A percentile compares a stretch with the other conserved stretches of the same genome.
Evolutionary conservation across 352 stramenopile genomes (phyloP).

Genomic region (Pythium folliculosum): DNA sequence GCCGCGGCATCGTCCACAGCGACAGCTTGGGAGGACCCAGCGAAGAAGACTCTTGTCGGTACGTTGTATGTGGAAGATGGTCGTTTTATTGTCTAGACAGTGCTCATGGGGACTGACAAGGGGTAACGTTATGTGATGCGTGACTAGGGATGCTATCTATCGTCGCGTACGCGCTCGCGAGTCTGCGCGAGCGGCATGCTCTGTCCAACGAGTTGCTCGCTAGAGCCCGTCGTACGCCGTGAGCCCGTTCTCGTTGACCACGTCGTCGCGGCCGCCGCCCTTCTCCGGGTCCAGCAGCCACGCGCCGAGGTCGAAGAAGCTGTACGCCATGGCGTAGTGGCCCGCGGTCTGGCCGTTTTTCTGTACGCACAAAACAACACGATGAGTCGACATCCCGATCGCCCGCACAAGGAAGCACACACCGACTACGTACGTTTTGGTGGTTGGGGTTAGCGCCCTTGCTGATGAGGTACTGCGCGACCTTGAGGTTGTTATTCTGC

Average conservation of each 20-base stretch:
- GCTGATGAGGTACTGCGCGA: slow-evolving; percentile 88
- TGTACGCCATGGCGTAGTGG: slow-evolving; percentile 93
- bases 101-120: too few species aligned
- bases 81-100: too few species aligned
- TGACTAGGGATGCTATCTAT: slow-evolving; percentile 2
- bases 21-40: slow-evolving; percentile 22
- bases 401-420: not conserved
- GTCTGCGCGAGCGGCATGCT: not conserved
- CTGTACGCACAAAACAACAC: slow-evolving; percentile 24
- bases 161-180: slow-evolving; percentile 2
- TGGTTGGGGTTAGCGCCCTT: slow-evolving; percentile 92
- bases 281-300: slow-evolving; percentile 89
- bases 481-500: slow-evolving; percentile 89
- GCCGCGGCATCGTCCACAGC: slow-evolving; percentile 5
- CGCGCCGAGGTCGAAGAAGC: slow-evolving; percentile 90
- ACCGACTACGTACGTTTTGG: slow-evolving; percentile 63
- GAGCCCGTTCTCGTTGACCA: slow-evolving; percentile 92
- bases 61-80: not conserved
- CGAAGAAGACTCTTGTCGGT: not conserved
- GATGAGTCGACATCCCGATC: not conserved
- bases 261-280: slow-evolving; percentile 76
- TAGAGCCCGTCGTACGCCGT: slow-evolving; percentile 91
- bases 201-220: not conserved
- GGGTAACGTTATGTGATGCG: not conserved
- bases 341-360: slow-evolving; percentile 90